Conservation (phyloP, 2,329 filamentous ascomycete genomes). For the Cladosporium velox region DNA sequence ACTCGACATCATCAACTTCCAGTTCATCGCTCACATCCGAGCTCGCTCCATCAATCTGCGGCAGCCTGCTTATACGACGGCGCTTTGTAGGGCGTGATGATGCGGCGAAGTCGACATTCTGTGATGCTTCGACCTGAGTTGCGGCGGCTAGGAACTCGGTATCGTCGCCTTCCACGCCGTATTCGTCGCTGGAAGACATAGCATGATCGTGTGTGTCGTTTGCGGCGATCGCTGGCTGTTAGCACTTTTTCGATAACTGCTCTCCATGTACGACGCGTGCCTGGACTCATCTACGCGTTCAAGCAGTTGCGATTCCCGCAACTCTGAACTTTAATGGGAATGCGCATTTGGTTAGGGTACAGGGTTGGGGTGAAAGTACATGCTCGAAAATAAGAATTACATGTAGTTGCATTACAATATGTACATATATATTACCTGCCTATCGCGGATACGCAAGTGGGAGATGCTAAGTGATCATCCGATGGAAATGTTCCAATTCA, state of each 20-base stretch:
- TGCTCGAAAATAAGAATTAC: too few relatives aligned
- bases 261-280: not conserved
- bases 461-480: too few relatives aligned
- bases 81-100: slow-evolving; percentile 39
- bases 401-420: too few relatives aligned
- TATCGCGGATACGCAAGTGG: not conserved
- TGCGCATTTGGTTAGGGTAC: not conserved
- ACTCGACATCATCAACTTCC: slow-evolving; percentile 20
- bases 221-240: not conserved
- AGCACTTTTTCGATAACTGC: not conserved
- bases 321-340: not conserved
- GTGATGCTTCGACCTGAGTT: slow-evolving; percentile 35
- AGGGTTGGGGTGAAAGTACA: not conserved
- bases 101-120: slow-evolving; percentile 33
- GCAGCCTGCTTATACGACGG: slow-evolving; percentile 27
- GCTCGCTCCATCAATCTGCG: slow-evolving; percentile 30
- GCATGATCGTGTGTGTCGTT: not conserved
- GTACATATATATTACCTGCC: not conserved
- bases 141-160: slow-evolving; percentile 36
- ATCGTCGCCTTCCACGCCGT: slow-evolving; percentile 37
- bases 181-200: slow-evolving; percentile 39
- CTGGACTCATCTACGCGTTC: not conserved
- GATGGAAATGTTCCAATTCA: not conserved
- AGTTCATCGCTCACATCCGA: slow-evolving; percentile 28
- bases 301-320: not conserved